Base-by-base conservation (phyloP, 2,329 filamentous ascomycete species). In the Neofusicoccum parvum region DNA sequence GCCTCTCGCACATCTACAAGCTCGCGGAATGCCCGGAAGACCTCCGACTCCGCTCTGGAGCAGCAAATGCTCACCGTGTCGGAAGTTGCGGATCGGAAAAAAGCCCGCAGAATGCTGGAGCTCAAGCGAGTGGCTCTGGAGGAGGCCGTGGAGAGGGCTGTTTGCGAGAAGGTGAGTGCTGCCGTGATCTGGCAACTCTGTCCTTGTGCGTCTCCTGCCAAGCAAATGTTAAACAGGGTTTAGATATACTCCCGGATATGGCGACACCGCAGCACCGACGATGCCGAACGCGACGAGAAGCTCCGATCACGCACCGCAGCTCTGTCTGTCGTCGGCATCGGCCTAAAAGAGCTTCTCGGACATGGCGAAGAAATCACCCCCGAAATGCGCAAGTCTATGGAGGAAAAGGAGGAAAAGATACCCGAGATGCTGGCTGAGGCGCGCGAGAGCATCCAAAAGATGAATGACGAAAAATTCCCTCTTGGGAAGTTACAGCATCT, bases 221-320 rank as follows among this genome's bases (percentile, higher is more conserved):
- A 74, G 67, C 70, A 23, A 32, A 45, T 37, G 50, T 11, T 64
- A 37, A 64, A 37, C 11, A 49, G 32, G 32, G 50, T 45, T 17
- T 37, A 65, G 64, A 56, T 84, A 5, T 98, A 98, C 74, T 85
- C 89, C 66, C 89, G 91, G 69, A 92, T 99, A 75, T 99, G 94
- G 85, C 88, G 93, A 53, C 95, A 99, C 76, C 88, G 90, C 67
- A 95, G 86, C 75, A 96, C 94, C 0, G 89, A 98, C 72, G 95
- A 99, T 74, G 94, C 97, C 78, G 94, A 95, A 12, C 87, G 94
- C 73, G 95, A 99, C 75, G 94, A 96, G 72, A 97, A 96, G 75
- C 83, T 99, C 59, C 88, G 95, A 36, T 99, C 95, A 10, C 95
- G 96, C 73, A 97, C 94, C 1, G 94, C 94, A 20, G 93, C 95